Percentiles rank a stretch among this genome's conserved stretches.
Conservation (phyloP, 495 filamentous ascomycete species). For the Amphirosellinia nigrospora region DNA sequence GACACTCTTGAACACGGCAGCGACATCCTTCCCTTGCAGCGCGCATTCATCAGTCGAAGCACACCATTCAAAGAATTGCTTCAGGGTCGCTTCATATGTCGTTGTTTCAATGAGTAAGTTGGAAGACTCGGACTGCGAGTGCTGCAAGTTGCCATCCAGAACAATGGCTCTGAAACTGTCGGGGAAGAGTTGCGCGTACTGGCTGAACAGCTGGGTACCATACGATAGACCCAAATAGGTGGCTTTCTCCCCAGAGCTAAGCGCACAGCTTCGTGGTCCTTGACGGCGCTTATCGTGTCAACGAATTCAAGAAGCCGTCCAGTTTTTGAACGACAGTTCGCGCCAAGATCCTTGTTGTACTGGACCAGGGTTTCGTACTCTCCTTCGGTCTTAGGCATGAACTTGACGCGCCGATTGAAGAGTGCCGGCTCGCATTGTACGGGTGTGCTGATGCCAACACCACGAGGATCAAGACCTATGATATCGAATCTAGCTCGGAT, state of each 20-base stretch:
- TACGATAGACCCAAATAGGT: constrained; percentile 57
- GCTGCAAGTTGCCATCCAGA: constrained; percentile 44
- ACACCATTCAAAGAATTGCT: constrained; percentile 49
- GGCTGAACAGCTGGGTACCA: constrained; percentile 60
- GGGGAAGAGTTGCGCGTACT: constrained; percentile 43
- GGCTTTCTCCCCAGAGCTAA: constrained; percentile 43
- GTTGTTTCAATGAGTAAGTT: constrained; percentile 38
- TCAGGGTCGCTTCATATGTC: constrained; percentile 41
- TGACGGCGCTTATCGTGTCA: constrained; percentile 49
- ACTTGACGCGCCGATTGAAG: constrained; percentile 42
- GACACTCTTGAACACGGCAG: constrained; percentile 37
- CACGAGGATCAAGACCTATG: constrained; percentile 41
- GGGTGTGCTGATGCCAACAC: constrained; percentile 46
- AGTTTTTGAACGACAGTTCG: constrained; percentile 45
- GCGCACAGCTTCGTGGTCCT: constrained; percentile 53
- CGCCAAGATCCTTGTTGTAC: constrained; percentile 43
- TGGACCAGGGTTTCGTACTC: constrained; percentile 40
- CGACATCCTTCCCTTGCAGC: constrained; percentile 37
- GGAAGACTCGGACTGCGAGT: constrained; percentile 40
- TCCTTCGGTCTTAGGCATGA: constrained; percentile 39
- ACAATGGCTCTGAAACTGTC: constrained; percentile 37
- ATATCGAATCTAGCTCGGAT: constrained; percentile 39
- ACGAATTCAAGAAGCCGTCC: constrained; percentile 45
- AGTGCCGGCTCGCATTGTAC: constrained; percentile 45
- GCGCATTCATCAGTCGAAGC: constrained; percentile 33